phyloP scores from a whole-genome alignment of 805 yeast genomes.

The Saccharomycopsis fermentans region DNA sequence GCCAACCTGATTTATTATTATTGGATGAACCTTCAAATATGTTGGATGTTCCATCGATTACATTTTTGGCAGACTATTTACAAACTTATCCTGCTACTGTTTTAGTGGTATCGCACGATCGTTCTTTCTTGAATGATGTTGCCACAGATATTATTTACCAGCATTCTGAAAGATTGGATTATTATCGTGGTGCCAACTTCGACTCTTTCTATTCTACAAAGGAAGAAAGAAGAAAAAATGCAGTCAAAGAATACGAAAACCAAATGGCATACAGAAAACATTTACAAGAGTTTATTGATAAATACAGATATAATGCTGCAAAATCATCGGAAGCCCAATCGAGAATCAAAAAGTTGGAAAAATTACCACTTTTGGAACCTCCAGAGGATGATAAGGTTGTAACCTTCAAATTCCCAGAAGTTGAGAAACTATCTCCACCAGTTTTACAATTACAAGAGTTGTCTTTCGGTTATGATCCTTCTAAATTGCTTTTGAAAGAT shows the following conservation, averaged over 20 bases:
- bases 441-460: constrained; percentile 81
- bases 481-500: constrained; percentile 52
- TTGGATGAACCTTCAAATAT: constrained; percentile 99
- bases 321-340: constrained; percentile 97
- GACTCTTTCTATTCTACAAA: constrained; percentile 87
- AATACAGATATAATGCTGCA: constrained; percentile 95
- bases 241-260: constrained; percentile 89
- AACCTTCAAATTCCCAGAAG: constrained; percentile 89
- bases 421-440: constrained; percentile 88
- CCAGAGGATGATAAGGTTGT: constrained; percentile 87
- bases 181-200: constrained; percentile 88
- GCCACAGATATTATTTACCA: constrained; percentile 98
- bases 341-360: constrained; percentile 92
- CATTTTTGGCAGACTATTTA: constrained; percentile 81
- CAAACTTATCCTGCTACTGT: constrained; percentile 89
- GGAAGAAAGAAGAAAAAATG: constrained; percentile 91
- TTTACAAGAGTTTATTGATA: constrained; percentile 89
- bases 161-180: constrained; percentile 93
- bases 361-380: constrained; percentile 82
- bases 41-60: constrained; percentile 99
- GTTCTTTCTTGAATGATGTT: constrained; percentile 93
- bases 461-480: constrained; percentile 70
- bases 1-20: constrained; percentile 87
- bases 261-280: constrained; percentile 95
- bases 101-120: constrained; percentile 93